These are phyloP conservation scores for Myriosclerotinia scirpicola DNA, from an alignment of 2,329 filamentous ascomycete genomes.

Conservation along the genomic window DNA sequence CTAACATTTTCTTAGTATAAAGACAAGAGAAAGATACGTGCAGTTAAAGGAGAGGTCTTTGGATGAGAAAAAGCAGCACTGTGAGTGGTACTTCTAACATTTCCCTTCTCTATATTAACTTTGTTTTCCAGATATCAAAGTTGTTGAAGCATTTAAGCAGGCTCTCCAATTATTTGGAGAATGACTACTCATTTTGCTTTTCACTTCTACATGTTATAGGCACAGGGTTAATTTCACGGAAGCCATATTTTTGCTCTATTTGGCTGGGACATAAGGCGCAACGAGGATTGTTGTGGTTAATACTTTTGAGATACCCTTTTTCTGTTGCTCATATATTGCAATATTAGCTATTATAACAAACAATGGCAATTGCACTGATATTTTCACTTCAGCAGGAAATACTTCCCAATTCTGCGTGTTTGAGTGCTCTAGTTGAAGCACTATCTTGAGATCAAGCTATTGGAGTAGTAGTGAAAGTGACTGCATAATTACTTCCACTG, in stretches of 20 bases:
- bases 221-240: not conserved
- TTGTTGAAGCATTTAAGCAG: slow-evolving; percentile 62
- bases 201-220: not conserved
- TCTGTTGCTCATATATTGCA: not conserved
- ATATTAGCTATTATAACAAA: slow-evolving; percentile 21
- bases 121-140: slow-evolving; percentile 49
- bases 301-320: slow-evolving; percentile 17
- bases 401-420: not conserved
- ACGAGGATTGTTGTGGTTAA: slow-evolving; percentile 1
- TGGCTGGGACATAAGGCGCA: slow-evolving; percentile 10
- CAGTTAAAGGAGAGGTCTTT: slow-evolving; percentile 70
- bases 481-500: not conserved
- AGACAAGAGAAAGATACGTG: slow-evolving; percentile 76
- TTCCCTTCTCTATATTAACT: slow-evolving; percentile 27
- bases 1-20: slow-evolving; percentile 54
- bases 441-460: not conserved
- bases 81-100: slow-evolving; percentile 52
- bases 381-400: not conserved
- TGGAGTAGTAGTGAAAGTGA: not conserved
- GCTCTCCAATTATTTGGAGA: slow-evolving; percentile 47
- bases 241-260: slow-evolving; percentile 10
- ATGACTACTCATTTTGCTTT: slow-evolving; percentile 1
- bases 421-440: not conserved
- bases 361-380: not conserved
- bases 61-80: slow-evolving; percentile 74